Base-by-base conservation (phyloP, 345 rosid species). In the Geranium rotundifolium region DNA sequence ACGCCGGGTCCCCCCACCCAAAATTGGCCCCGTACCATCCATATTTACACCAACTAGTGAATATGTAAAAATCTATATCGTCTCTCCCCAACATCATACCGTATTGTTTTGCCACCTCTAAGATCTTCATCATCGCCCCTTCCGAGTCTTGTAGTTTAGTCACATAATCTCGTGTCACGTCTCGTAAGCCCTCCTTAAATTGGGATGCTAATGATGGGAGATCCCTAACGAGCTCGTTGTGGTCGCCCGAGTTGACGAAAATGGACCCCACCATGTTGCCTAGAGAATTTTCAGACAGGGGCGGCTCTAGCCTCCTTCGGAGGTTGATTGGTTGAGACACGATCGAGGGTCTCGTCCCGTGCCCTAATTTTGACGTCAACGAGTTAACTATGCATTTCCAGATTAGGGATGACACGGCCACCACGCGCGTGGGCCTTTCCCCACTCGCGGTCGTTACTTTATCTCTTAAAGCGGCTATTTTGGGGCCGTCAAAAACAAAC, bases 1-100 rank as follows among this genome's bases (percentile, higher is more conserved):
- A 73, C 1, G 10, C 41, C 34, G 77, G 77, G 67, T 52, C 65
- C 19, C 73, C 77, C 69, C 69, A 73, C 46, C 77, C 77, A 17
- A 73, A 73, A 58, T 73, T 67, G 9, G 66, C 70, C 9, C 65
- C 70, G 18, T 68, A 73, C 0, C 56, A 56, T 13, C 60, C 56
- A 13, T 60, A 58, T 30, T 46, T 62, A 49, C 77, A 73, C 66
- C 66, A 68, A 17, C 69, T 73, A 20, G 46, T 61, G 7, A 59
- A 23, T 8, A 19, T 19, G 57, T 54, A 67, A 34, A 62, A 34
- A 55, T 54, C 61, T 29, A 31, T 12, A 0, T 54, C 23, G 3
- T 56, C 55, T 17, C 5, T 52, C 7, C 18, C 4, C 39, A 41
- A 14, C 55, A 57, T 34, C 52, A 2, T 41, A 4, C 13, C 50